Base-by-base conservation (phyloP, 2,329 filamentous ascomycete species). In the Aurifilum marmelostoma region DNA sequence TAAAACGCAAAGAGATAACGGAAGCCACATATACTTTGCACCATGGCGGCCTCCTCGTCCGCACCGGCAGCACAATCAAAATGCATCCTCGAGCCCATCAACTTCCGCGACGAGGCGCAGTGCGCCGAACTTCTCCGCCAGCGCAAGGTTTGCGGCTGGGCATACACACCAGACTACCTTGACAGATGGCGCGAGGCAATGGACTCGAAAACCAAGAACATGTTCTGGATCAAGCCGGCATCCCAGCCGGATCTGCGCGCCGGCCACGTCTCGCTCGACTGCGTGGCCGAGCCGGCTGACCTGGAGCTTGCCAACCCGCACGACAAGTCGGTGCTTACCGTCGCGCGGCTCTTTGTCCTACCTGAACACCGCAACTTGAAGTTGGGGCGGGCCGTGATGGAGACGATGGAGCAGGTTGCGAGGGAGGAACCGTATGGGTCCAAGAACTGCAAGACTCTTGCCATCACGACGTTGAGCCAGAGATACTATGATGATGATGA, bases 271-370 rank as follows among this genome's bases (percentile, higher is more conserved):
- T 70, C 69, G 3, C 69, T 70, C 37, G 69, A 68, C 63, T 47
- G 52, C 61, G 67, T 61, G 41, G 11, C 67, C 39, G 61, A 61
- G 27, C 62, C 62, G n/a, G 52, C 62, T 4, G 41, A 68, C 24
- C 67, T 61, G 39, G 69, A 69, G 43, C 61, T 69, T 27, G 69
- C 67, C 67, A 71, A 64, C 18, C 34, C 64, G n/a, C 24, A 29
- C 21, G 71, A 69, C 24, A 67, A 66, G 29, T 67, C 69, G 3
- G 37, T 39, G 4, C 12, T 69, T 0, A 67, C 61, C 21, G 66
- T 72, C 50, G 47, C 68, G 12, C 66, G 69, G n/a, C 64, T 73
- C 43, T 73, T 73, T 39, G 69, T 73, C 52, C 65, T 72, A 7
- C 70, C 70, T 0, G 69, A 71, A 32, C 63, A 73, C 32, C 69